These are phyloP conservation scores for Lactarius vividus DNA, from an alignment of 768 basidiomycete genomes.

Conservation along the genomic window DNA sequence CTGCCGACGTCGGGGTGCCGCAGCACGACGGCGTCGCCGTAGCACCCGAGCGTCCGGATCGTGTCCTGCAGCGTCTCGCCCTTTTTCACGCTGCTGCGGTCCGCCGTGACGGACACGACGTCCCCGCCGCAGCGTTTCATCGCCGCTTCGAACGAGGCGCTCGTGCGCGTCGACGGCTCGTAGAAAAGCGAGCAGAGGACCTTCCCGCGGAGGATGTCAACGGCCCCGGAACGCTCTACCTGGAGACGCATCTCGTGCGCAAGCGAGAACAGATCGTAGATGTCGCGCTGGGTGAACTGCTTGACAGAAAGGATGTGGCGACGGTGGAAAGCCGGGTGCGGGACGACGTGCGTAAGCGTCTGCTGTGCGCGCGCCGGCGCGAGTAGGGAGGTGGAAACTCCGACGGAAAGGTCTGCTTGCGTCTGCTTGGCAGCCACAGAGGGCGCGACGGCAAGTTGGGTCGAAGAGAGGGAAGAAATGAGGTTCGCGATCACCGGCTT, in stretches of 20 bases:
- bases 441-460: not conserved
- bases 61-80: conserved; percentile 94
- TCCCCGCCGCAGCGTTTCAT: conserved; percentile 98
- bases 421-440: conserved; percentile 16
- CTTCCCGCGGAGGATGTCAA: conserved; percentile 88
- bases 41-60: conserved; percentile 90
- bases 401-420: conserved; percentile 1
- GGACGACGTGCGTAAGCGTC: conserved; percentile 48
- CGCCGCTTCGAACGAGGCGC: conserved; percentile 94
- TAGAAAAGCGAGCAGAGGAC: conserved; percentile 93
- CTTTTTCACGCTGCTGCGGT: conserved; percentile 86
- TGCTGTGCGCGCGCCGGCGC: conserved; percentile 38
- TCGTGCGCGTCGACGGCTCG: conserved; percentile 95
- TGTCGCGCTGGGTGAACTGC: conserved; percentile 84
- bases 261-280: conserved; percentile 90
- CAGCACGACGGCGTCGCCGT: conserved; percentile 91
- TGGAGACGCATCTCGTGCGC: conserved; percentile 97
- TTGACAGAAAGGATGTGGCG: conserved; percentile 93
- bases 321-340: conserved; percentile 87
- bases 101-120: conserved; percentile 80
- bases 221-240: conserved; percentile 84
- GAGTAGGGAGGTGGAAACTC: conserved; percentile 28
- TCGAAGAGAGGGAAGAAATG: conserved; percentile 3
- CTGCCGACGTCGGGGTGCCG: conserved; percentile 94
- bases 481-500: conserved; percentile 12